Evolutionary conservation across 164 flowering plant species (phyloP).

Genomic region (Taxillus chinensis): DNA sequence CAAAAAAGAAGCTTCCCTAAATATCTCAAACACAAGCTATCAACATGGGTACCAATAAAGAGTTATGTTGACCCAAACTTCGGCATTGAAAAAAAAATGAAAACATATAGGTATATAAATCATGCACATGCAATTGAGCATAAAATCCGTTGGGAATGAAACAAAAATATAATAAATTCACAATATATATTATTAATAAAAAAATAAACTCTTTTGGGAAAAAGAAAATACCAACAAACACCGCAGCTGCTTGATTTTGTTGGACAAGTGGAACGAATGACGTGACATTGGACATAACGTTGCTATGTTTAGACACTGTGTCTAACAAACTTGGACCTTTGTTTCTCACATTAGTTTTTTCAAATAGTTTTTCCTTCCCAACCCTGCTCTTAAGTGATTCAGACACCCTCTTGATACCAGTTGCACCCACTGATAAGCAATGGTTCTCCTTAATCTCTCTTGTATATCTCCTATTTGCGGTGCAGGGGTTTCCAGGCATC

Average conservation of each 20-base stretch:
- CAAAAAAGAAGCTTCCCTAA: too few species aligned
- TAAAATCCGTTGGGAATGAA: too few species aligned
- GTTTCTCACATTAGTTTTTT: slow-evolving; percentile 28
- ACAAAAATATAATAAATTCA: not conserved
- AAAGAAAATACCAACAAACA: slow-evolving; percentile 33
- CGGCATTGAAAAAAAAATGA: too few species aligned
- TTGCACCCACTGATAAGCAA: slow-evolving; percentile 17
- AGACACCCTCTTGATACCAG: slow-evolving; percentile 22
- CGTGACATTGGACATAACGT: slow-evolving; percentile 64
- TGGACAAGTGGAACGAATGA: slow-evolving; percentile 78
- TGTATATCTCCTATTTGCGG: slow-evolving; percentile 16
- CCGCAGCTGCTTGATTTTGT: slow-evolving; percentile 52
- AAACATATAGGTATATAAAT: too few species aligned
- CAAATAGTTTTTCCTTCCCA: slow-evolving; percentile 35
- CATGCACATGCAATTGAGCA: too few species aligned
- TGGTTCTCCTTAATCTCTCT: slow-evolving; percentile 38
- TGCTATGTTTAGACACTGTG: slow-evolving; percentile 36
- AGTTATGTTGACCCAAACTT: too few species aligned
- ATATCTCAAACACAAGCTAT: too few species aligned
- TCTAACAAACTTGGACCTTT: slow-evolving; percentile 19
- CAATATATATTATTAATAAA: not conserved
- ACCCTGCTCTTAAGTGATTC: slow-evolving; percentile 25
- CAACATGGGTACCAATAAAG: too few species aligned
- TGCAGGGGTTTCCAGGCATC: slow-evolving; percentile 16
- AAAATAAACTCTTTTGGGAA: not conserved